Percentiles rank a stretch among this genome's conserved stretches.
These are phyloP conservation scores for Boletus pseudo-olivaceus DNA, from an alignment of 768 basidiomycete genomes.

Conservation along the genomic window DNA sequence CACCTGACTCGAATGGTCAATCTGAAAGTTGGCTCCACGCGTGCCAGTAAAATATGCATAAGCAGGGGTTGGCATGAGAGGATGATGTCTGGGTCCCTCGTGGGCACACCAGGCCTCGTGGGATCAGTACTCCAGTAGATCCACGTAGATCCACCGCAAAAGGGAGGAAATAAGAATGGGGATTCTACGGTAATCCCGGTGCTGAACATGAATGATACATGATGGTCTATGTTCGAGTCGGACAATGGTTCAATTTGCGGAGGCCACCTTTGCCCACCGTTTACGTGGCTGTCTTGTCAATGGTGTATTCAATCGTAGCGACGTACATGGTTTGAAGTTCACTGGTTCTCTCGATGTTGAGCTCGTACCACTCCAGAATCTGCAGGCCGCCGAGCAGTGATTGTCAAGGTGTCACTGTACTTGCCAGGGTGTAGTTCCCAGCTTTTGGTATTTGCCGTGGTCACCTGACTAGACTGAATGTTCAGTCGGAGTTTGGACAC, in stretches of 20 bases:
- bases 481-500: slow-evolving; percentile 22
- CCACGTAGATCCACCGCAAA: not conserved
- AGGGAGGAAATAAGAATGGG: not conserved
- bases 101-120: not conserved
- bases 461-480: slow-evolving; percentile 14
- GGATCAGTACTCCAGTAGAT: not conserved
- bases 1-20: slow-evolving; percentile 6
- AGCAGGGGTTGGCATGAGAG: not conserved
- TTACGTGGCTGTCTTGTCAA: not conserved
- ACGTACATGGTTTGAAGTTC: not conserved
- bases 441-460: not conserved
- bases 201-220: not conserved
- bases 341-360: too few species aligned
- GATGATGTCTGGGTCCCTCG: too few species aligned
- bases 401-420: not conserved
- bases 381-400: not conserved
- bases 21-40: slow-evolving; percentile 3
- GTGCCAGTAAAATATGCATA: not conserved
- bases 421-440: not conserved
- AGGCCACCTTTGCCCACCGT: not conserved
- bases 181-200: not conserved
- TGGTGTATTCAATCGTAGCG: not conserved
- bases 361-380: too few species aligned
- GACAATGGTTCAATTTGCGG: not conserved
- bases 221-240: not conserved